phyloP scores from a whole-genome alignment of 2,329 filamentous ascomycete species.

The Botryosphaeria agaves region DNA sequence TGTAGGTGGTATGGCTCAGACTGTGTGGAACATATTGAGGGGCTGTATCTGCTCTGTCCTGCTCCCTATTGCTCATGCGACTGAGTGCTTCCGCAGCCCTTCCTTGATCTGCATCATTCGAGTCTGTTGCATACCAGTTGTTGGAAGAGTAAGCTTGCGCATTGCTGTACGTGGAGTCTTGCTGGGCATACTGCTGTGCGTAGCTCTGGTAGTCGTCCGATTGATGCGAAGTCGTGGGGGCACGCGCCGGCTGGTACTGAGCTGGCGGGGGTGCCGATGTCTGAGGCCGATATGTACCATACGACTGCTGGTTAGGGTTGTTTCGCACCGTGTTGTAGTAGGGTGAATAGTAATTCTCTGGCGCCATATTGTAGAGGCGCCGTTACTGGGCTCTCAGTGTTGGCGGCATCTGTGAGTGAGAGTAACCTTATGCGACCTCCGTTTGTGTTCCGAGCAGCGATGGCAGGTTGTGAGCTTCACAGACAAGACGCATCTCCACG shows the following conservation, averaged over 20 bases:
- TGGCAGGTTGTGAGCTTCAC: no score
- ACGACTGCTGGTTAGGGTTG: constrained; percentile 11
- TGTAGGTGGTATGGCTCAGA: no score
- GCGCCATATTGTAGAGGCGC: not conserved
- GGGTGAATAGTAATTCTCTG: constrained; percentile 10
- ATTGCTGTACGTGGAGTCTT: not conserved
- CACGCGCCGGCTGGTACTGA: no score
- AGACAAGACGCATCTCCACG: no score
- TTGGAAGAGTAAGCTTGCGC: not conserved
- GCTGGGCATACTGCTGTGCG: not conserved
- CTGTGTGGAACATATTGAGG: no score
- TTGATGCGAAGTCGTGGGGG: no score
- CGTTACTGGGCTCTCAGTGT: no score
- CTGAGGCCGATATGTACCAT: constrained; percentile 11
- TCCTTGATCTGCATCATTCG: not conserved
- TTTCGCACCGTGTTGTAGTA: constrained; percentile 13
- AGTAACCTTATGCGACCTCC: no score
- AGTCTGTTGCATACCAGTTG: not conserved
- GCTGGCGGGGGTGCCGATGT: no score
- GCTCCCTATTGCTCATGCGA: not conserved
- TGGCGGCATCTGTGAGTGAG: no score
- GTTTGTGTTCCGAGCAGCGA: no score
- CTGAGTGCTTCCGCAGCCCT: constrained; percentile 3
- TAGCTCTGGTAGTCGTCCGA: not conserved
- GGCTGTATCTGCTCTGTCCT: not conserved